Percentiles rank a stretch among this genome's conserved stretches.
These are phyloP conservation scores for Santalum album DNA, from an alignment of 164 flowering plant genomes.

Conservation along the genomic window DNA sequence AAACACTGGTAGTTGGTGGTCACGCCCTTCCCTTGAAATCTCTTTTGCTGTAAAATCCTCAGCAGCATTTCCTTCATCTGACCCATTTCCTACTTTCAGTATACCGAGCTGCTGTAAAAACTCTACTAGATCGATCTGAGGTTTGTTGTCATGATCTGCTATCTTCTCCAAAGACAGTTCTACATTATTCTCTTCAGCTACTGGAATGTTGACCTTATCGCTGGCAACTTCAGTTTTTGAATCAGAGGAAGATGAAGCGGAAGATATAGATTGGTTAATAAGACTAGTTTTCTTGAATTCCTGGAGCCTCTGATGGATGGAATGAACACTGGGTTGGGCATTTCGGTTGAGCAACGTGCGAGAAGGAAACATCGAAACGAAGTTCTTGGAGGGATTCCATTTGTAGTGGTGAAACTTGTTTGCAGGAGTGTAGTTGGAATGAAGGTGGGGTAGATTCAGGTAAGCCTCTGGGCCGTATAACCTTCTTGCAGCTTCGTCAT, in stretches of 20 bases:
- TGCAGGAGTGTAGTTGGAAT: slow-evolving; percentile 25
- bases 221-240: slow-evolving; percentile 4
- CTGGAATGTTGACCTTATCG: too few species aligned
- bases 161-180: slow-evolving; percentile 18
- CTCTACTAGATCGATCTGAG: slow-evolving; percentile 85
- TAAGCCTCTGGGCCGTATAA: slow-evolving; percentile 91
- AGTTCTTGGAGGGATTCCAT: slow-evolving; percentile 77
- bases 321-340: slow-evolving; percentile 84
- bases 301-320: slow-evolving; percentile 86
- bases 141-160: slow-evolving; percentile 35
- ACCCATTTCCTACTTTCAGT: slow-evolving; percentile 39
- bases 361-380: slow-evolving; percentile 70
- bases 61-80: slow-evolving; percentile 13
- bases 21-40: slow-evolving; percentile 18
- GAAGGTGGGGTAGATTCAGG: slow-evolving; percentile 86
- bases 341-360: slow-evolving; percentile 69
- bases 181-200: slow-evolving; percentile 11
- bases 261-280: slow-evolving; percentile 18
- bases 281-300: slow-evolving; percentile 53
- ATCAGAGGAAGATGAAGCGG: slow-evolving; percentile 24
- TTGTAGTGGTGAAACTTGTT: slow-evolving; percentile 47
- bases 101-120: slow-evolving; percentile 87
- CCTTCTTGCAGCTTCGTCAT: slow-evolving; percentile 85
- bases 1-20: slow-evolving; percentile 16
- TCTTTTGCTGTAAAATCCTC: slow-evolving; percentile 16